Evolutionary conservation across 2,329 filamentous ascomycete genomes (phyloP).

Genomic region (Calonectria fujianensis): DNA sequence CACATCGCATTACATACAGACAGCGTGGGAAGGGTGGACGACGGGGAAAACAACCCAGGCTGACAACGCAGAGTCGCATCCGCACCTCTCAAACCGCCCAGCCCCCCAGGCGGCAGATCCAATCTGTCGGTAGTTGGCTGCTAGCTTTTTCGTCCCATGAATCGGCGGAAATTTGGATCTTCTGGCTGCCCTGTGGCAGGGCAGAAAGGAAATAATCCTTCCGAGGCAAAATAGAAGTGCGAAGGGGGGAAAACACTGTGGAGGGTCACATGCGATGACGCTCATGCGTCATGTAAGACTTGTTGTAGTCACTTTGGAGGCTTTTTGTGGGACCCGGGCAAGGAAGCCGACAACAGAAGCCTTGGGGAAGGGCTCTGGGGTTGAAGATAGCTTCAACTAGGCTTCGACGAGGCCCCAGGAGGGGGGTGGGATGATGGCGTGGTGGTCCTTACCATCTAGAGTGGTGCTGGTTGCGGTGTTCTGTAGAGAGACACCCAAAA

Average conservation of each 20-base stretch:
- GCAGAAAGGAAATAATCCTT: conserved; percentile 10
- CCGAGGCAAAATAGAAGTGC: not conserved
- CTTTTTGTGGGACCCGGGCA: conserved; percentile 25
- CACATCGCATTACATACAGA: conserved; percentile 21
- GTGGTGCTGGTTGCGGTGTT: not conserved
- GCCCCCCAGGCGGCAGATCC: conserved; percentile 40
- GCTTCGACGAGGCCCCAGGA: not conserved
- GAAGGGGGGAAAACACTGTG: not conserved
- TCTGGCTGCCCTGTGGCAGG: not conserved
- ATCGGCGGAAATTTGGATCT: conserved; percentile 19
- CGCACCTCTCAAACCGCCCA: conserved; percentile 22
- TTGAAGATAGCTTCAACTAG: conserved; percentile 7
- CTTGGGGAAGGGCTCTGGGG: conserved; percentile 4
- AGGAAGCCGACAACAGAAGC: conserved; percentile 6
- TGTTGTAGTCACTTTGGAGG: not conserved
- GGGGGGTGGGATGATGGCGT: conserved; percentile 28
- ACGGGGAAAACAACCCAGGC: conserved; percentile 9
- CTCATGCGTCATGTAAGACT: conserved; percentile 37
- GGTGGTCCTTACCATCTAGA: not conserved
- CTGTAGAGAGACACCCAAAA: not conserved
- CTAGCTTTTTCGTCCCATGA: conserved; percentile 16
- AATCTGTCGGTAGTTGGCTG: conserved; percentile 41
- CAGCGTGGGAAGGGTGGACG: not conserved
- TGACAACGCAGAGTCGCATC: conserved; percentile 42
- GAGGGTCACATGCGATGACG: conserved; percentile 31